A percentile compares a stretch with the other conserved stretches of the same genome.
phyloP scores from a whole-genome alignment of 768 basidiomycete genomes.

The Agaricus sinodeliciosus region DNA sequence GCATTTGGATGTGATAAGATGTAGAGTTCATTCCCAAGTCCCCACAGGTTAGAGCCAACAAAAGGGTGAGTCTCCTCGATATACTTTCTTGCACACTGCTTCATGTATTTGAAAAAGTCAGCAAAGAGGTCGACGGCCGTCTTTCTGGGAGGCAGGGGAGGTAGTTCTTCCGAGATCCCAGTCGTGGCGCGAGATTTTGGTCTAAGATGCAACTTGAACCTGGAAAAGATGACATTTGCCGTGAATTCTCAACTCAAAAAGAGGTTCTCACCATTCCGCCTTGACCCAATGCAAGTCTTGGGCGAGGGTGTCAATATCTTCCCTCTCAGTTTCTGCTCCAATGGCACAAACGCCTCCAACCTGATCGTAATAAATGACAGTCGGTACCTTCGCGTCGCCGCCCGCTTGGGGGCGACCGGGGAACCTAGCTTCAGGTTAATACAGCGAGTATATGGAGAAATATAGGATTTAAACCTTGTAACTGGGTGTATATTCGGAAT shows the following conservation, averaged over 20 bases:
- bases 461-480: constrained; percentile 14
- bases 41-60: constrained; percentile 22
- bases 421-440: constrained; percentile 23
- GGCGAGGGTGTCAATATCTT: constrained; percentile 28
- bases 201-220: constrained; percentile 23
- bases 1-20: constrained; percentile 47
- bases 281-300: constrained; percentile 39
- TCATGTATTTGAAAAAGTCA: constrained; percentile 37
- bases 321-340: constrained; percentile 37
- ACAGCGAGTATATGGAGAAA: not conserved
- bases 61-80: constrained; percentile 33
- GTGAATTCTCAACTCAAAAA: constrained; percentile 13
- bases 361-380: constrained; percentile 37
- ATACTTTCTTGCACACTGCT: constrained; percentile 27
- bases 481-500: constrained; percentile 18
- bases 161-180: constrained; percentile 8
- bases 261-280: constrained; percentile 34
- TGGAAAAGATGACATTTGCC: constrained; percentile 12
- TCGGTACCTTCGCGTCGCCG: constrained; percentile 41
- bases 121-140: constrained; percentile 29
- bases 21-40: constrained; percentile 25
- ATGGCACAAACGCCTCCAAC: constrained; percentile 29
- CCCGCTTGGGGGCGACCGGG: constrained; percentile 35
- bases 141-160: constrained; percentile 27
- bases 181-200: constrained; percentile 8